phyloP scores from a whole-genome alignment of 2,329 filamentous ascomycete genomes.

The Fusarium illudens region DNA sequence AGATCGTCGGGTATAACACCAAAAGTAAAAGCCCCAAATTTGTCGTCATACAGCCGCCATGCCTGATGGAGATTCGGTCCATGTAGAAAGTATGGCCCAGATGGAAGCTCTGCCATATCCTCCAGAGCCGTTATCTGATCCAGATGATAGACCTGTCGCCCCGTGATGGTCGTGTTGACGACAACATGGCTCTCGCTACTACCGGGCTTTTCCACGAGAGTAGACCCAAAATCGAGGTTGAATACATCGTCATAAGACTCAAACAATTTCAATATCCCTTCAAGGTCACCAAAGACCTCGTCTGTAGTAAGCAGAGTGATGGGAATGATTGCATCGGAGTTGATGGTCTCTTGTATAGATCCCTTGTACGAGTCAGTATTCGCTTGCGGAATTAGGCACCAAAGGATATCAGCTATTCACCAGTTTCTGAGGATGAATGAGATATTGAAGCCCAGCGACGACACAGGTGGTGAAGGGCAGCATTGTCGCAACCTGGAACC shows the following conservation, averaged over 20 bases:
- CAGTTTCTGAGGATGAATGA: conserved; percentile 51
- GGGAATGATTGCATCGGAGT: conserved; percentile 51
- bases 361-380: conserved; percentile 41
- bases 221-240: conserved; percentile 48
- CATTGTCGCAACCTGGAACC: conserved; percentile 27
- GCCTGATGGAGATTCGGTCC: conserved; percentile 53
- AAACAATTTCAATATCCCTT: conserved; percentile 46
- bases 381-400: background rate
- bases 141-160: conserved; percentile 35
- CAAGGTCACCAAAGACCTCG: conserved; percentile 50
- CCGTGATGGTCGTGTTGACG: background rate
- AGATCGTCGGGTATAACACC: conserved; percentile 50
- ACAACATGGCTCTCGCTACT: conserved; percentile 17
- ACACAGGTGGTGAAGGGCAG: conserved; percentile 49
- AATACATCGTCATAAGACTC: conserved; percentile 52
- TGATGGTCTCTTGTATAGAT: conserved; percentile 53
- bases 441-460: conserved; percentile 50
- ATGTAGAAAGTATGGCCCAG: conserved; percentile 53
- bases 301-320: conserved; percentile 51
- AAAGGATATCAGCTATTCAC: conserved; percentile 33
- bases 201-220: conserved; percentile 51
- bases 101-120: conserved; percentile 44
- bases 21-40: conserved; percentile 47
- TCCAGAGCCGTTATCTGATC: conserved; percentile 22
- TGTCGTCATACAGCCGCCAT: conserved; percentile 53